These are phyloP conservation scores for Neospora caninum DNA, from an alignment of 169 alveolate genomes.

Conservation along the genomic window DNA sequence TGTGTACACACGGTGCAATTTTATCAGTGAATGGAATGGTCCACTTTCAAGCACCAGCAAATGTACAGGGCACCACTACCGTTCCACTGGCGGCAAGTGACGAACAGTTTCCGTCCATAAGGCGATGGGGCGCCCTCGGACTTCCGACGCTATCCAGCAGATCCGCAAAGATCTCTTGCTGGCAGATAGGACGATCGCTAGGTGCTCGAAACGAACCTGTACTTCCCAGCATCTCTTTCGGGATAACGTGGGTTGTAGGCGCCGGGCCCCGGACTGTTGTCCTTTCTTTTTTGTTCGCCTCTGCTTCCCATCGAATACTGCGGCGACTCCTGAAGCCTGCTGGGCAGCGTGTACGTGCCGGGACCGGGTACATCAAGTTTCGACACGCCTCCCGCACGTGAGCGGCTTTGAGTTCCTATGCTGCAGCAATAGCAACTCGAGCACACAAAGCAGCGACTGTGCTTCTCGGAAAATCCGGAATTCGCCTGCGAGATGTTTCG, in stretches of 20 bases:
- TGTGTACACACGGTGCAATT: no score
- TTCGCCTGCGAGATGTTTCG: background rate
- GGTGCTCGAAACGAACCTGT: background rate
- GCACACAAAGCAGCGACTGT: background rate
- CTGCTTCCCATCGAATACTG: slow-evolving; percentile 30
- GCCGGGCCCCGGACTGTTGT: slow-evolving; percentile 47
- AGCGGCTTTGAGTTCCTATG: slow-evolving; percentile 30
- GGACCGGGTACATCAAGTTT: slow-evolving; percentile 15
- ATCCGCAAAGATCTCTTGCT: no score
- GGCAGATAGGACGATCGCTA: background rate
- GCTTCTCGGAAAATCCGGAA: no score
- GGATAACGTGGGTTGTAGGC: slow-evolving; percentile 37
- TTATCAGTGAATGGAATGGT: no score
- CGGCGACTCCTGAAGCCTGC: slow-evolving; percentile 17
- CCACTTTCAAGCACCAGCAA: no score
- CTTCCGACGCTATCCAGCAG: no score
- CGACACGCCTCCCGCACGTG: background rate
- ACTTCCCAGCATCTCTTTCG: slow-evolving; percentile 40
- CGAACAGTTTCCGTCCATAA: no score
- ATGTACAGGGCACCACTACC: no score
- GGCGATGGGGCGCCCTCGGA: no score
- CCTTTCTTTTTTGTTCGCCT: background rate
- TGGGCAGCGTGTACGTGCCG: slow-evolving; percentile 24
- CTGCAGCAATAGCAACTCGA: slow-evolving; percentile 17
- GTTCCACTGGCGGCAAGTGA: no score